A percentile compares a stretch with the other conserved stretches of the same genome.
Conservation (phyloP, 768 basidiomycete genomes). For the Steccherinum ochraceum region DNA sequence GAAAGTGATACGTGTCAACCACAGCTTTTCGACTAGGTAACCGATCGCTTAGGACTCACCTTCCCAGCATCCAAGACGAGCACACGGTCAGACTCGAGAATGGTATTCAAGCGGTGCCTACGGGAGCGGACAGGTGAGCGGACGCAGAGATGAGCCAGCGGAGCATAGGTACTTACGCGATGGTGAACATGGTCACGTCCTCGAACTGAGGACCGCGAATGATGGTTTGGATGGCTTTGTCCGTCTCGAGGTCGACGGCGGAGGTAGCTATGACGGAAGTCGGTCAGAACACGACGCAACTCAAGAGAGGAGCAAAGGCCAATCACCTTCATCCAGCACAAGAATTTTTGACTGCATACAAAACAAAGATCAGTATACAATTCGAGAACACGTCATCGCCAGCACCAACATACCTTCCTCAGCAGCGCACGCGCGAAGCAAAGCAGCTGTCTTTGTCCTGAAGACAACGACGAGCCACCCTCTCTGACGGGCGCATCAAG, state of each 20-base stretch:
- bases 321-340: constrained; percentile 84
- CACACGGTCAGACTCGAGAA: constrained; percentile 74
- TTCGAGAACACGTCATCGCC: neutral
- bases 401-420: constrained; percentile 44
- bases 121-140: neutral
- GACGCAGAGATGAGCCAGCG: neutral
- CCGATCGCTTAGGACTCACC: constrained; percentile 28
- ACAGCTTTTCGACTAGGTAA: too few relatives aligned
- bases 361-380: constrained; percentile 1
- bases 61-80: constrained; percentile 78
- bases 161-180: constrained; percentile 50
- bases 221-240: constrained; percentile 82
- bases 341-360: constrained; percentile 66
- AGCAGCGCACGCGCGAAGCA: constrained; percentile 86
- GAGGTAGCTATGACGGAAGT: constrained; percentile 54
- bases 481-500: constrained; percentile 72
- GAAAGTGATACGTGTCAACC: constrained; percentile 5
- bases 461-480: constrained; percentile 74
- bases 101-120: constrained; percentile 79
- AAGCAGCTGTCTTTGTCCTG: constrained; percentile 82
- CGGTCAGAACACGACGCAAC: too few relatives aligned
- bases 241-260: constrained; percentile 88
- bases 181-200: constrained; percentile 78
- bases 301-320: too few relatives aligned
- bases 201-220: constrained; percentile 75